phyloP scores from a whole-genome alignment of 2,329 filamentous ascomycete genomes.

The Pestalotiopsis sp. region DNA sequence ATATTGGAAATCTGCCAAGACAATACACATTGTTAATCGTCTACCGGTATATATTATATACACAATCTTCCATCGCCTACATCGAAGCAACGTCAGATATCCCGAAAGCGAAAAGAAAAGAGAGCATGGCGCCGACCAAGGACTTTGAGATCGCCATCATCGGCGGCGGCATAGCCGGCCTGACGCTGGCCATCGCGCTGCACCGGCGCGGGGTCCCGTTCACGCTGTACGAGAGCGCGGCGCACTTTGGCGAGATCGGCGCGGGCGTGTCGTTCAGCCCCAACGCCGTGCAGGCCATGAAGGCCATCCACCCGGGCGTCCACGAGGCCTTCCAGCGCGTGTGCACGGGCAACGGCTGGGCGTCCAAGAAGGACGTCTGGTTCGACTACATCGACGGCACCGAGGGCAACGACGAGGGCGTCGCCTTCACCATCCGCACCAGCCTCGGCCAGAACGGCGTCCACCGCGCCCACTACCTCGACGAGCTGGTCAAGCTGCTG shows the following conservation, averaged over 20 bases:
- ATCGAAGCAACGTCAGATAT: not conserved
- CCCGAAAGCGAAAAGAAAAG: not conserved
- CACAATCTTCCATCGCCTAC: not conserved
- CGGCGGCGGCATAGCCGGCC: constrained; percentile 42
- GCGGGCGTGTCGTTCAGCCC: constrained; percentile 38
- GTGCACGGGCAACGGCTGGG: constrained; percentile 13
- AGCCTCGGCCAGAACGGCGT: constrained; percentile 21
- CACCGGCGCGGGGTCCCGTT: constrained; percentile 28
- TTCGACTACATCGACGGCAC: constrained; percentile 16
- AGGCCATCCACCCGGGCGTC: constrained; percentile 28
- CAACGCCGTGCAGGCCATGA: constrained; percentile 35
- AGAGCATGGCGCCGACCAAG: constrained; percentile 13
- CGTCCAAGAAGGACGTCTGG: constrained; percentile 9
- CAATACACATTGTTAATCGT: not conserved
- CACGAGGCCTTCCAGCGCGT: constrained; percentile 23
- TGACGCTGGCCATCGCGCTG: constrained; percentile 36
- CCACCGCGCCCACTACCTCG: constrained; percentile 40
- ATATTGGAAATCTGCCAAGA: not conserved
- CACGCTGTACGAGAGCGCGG: constrained; percentile 37
- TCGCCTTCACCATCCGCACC: constrained; percentile 4
- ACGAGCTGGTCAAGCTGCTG: constrained; percentile 39
- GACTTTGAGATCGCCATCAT: constrained; percentile 37
- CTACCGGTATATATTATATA: not conserved
- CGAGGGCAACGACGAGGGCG: not conserved
- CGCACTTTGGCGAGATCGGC: constrained; percentile 35